Conservation (phyloP, 1,284 basidiomycete species). For the Anthracocystis panici-leucophaei region DNA sequence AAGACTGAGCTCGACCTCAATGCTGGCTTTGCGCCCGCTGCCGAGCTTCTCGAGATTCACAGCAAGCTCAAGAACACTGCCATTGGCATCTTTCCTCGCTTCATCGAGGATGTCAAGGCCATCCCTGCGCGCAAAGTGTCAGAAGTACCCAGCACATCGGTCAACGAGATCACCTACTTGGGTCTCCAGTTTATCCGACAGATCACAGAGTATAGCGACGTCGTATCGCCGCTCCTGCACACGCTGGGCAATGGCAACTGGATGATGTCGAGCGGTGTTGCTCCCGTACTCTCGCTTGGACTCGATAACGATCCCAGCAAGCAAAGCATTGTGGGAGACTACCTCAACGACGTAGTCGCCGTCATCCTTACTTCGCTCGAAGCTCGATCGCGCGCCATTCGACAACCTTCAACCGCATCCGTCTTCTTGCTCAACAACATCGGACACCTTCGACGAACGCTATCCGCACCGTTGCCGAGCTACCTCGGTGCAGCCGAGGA, state of each 20-base stretch:
- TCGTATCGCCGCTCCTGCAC: constrained; percentile 55
- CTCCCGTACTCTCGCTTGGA: constrained; percentile 57
- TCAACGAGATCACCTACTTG: constrained; percentile 66
- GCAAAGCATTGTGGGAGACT: constrained; percentile 51
- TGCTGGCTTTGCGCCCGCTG: constrained; percentile 34
- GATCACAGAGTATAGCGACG: constrained; percentile 61
- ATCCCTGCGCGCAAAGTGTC: constrained; percentile 59
- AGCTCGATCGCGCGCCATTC: constrained; percentile 55
- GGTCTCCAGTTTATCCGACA: constrained; percentile 59
- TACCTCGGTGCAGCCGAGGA: constrained; percentile 33
- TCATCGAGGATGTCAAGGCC: constrained; percentile 65
- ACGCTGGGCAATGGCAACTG: constrained; percentile 62
- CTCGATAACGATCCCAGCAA: constrained; percentile 47
- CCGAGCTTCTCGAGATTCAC: constrained; percentile 40
- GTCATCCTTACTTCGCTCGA: constrained; percentile 56
- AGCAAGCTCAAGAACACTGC: constrained; percentile 56
- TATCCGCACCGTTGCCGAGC: constrained; percentile 34
- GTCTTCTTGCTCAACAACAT: constrained; percentile 66
- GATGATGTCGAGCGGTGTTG: constrained; percentile 61
- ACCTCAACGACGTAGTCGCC: constrained; percentile 58
- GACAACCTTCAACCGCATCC: constrained; percentile 58
- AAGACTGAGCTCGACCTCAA: constrained; percentile 43
- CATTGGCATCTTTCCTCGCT: constrained; percentile 62
- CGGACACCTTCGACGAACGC: constrained; percentile 47
- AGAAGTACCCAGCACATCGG: constrained; percentile 59